Conservation (phyloP, 352 stramenopile species). For the Phytophthora sojae region DNA sequence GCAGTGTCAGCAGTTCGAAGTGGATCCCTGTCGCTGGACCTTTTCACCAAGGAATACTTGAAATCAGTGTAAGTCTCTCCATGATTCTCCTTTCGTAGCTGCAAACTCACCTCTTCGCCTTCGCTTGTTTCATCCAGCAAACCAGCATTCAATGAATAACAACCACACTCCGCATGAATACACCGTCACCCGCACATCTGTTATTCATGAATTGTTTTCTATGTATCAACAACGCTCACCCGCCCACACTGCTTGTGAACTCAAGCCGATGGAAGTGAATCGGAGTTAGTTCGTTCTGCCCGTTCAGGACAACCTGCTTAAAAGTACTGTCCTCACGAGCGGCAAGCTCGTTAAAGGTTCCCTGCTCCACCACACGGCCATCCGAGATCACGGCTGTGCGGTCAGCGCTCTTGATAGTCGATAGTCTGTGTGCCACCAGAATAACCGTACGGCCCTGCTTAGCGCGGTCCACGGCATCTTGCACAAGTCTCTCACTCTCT, state of each 20-base stretch:
- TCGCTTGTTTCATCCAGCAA: conserved; percentile 16
- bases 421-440: conserved; percentile 97
- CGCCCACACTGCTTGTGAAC: background rate
- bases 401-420: conserved; percentile 93
- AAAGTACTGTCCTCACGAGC: conserved; percentile 73
- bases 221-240: conserved; percentile 25
- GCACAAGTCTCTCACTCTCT: conserved; percentile 79
- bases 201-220: conserved; percentile 25
- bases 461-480: conserved; percentile 78
- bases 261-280: background rate
- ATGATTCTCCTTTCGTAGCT: background rate
- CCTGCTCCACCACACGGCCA: conserved; percentile 87
- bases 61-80: conserved; percentile 46
- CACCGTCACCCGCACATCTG: conserved; percentile 18
- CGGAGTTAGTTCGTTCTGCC: conserved; percentile 53
- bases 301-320: conserved; percentile 76
- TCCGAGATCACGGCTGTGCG: conserved; percentile 92
- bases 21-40: conserved; percentile 49
- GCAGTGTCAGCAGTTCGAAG: conserved; percentile 46
- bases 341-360: conserved; percentile 74
- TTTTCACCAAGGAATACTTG: conserved; percentile 65
- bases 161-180: conserved; percentile 17
- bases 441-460: conserved; percentile 94
- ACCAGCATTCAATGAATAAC: conserved; percentile 26
- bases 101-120: conserved; percentile 6